Percentiles rank a stretch among this genome's conserved stretches.
Evolutionary conservation across 495 filamentous ascomycete species (phyloP).

Genomic region (Annulohypoxylon moriforme): DNA sequence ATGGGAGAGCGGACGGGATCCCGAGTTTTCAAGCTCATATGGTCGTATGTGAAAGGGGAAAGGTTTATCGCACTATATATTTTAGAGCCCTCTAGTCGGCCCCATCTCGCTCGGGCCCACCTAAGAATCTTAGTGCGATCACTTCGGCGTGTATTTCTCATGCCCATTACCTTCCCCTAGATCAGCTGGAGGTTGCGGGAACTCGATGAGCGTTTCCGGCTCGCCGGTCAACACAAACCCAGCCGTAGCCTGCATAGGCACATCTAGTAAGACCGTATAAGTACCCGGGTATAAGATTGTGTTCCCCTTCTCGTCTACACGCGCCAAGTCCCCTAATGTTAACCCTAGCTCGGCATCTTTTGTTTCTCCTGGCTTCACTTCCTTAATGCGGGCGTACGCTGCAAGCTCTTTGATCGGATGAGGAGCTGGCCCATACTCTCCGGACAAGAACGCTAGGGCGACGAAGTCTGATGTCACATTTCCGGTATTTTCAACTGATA

Average conservation of each 20-base stretch:
- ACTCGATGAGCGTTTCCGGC: slow-evolving; percentile 38
- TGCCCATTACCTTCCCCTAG: slow-evolving; percentile 45
- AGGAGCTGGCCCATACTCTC: slow-evolving; percentile 67
- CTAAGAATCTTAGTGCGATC: neutral
- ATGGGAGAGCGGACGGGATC: slow-evolving; percentile 65
- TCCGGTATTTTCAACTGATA: slow-evolving; percentile 64
- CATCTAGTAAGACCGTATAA: slow-evolving; percentile 70
- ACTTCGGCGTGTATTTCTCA: slow-evolving; percentile 35
- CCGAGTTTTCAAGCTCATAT: slow-evolving; percentile 58
- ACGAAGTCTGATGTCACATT: slow-evolving; percentile 67
- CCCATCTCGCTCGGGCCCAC: neutral
- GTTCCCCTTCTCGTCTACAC: slow-evolving; percentile 69
- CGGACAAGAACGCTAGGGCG: slow-evolving; percentile 66
- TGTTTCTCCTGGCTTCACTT: slow-evolving; percentile 55
- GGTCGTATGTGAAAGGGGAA: slow-evolving; percentile 53
- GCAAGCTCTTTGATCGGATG: slow-evolving; percentile 73
- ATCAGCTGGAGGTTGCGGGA: slow-evolving; percentile 45
- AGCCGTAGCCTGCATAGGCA: slow-evolving; percentile 48
- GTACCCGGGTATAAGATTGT: slow-evolving; percentile 72
- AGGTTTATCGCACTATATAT: neutral
- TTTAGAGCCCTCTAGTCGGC: neutral
- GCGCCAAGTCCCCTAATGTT: slow-evolving; percentile 67
- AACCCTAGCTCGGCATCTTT: slow-evolving; percentile 58
- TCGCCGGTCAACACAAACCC: slow-evolving; percentile 60
- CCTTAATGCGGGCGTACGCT: slow-evolving; percentile 65